A percentile compares a stretch with the other conserved stretches of the same genome.
phyloP scores from a whole-genome alignment of 106 monocot species.

The Allium fistulosum region DNA sequence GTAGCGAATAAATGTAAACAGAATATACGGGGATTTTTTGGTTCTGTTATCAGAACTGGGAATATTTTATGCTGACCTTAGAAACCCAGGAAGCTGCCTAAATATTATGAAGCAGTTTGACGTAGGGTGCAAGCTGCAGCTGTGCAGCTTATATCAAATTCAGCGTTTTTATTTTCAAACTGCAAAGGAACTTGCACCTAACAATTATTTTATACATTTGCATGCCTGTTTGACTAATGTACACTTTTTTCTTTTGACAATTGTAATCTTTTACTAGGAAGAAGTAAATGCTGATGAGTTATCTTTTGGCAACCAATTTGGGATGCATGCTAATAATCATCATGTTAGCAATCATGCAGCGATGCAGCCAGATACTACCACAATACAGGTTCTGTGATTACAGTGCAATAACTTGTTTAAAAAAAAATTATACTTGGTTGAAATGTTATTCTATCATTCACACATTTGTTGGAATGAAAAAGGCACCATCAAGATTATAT shows the following conservation, averaged over 20 bases:
- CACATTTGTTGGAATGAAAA: too few species aligned
- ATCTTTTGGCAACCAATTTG: conserved; percentile 37
- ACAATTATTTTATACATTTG: background rate
- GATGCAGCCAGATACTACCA: conserved; percentile 11
- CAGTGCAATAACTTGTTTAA: too few species aligned
- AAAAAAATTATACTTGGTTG: too few species aligned
- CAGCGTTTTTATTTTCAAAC: background rate
- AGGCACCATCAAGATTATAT: too few species aligned
- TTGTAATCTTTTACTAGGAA: conserved; percentile 21
- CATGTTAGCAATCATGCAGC: conserved; percentile 19
- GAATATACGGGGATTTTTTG: background rate
- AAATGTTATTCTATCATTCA: too few species aligned
- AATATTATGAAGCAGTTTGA: background rate
- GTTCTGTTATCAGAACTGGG: background rate
- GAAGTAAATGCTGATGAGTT: conserved; percentile 44
- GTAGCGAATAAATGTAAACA: background rate
- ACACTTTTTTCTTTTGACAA: background rate
- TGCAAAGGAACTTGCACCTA: background rate
- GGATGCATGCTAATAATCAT: conserved; percentile 19
- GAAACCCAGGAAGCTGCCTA: background rate
- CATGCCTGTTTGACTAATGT: background rate
- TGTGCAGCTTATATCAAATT: background rate
- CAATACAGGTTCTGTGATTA: conserved; percentile 55
- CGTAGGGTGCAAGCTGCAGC: background rate
- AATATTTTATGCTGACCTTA: too few species aligned